Evolutionary conservation across 2,329 filamentous ascomycete genomes (phyloP).

Genomic region (Colletotrichum orchidophilum): DNA sequence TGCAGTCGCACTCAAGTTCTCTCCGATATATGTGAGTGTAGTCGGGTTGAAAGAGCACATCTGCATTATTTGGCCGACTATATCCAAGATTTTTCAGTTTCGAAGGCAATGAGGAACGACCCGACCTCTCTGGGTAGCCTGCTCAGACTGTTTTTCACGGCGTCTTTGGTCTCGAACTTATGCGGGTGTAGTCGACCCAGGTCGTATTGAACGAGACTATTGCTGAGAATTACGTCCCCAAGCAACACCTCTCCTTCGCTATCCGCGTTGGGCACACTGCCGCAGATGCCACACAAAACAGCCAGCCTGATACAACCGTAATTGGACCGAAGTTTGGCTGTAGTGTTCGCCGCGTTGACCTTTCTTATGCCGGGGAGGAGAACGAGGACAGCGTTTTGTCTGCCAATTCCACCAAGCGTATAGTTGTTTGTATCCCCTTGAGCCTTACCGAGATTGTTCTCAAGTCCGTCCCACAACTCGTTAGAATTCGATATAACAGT

Average conservation of each 20-base stretch:
- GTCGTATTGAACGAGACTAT: constrained; percentile 41
- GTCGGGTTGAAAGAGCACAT: constrained; percentile 42
- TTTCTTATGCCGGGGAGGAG: constrained; percentile 42
- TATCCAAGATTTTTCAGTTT: constrained; percentile 32
- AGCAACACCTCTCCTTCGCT: constrained; percentile 35
- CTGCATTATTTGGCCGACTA: constrained; percentile 40
- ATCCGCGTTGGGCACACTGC: constrained; percentile 42
- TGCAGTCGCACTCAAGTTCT: not conserved
- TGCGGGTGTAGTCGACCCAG: constrained; percentile 39
- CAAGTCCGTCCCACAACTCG: constrained; percentile 39
- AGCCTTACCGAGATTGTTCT: constrained; percentile 36
- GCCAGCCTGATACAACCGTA: constrained; percentile 45
- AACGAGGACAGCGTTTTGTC: constrained; percentile 39
- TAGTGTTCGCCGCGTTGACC: constrained; percentile 37
- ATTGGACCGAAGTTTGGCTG: constrained; percentile 43
- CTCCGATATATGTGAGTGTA: constrained; percentile 45
- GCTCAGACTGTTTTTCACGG: constrained; percentile 39
- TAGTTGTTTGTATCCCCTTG: constrained; percentile 42
- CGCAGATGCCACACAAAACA: constrained; percentile 52
- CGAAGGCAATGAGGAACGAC: constrained; percentile 34
- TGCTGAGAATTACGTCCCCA: constrained; percentile 47
- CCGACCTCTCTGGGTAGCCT: constrained; percentile 42
- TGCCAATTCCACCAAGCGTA: constrained; percentile 40
- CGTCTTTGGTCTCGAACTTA: constrained; percentile 39
- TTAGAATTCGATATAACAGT: constrained; percentile 37